These are phyloP conservation scores for Cryptosporidium meleagridis DNA, from an alignment of 169 alveolate genomes.

Conservation along the genomic window DNA sequence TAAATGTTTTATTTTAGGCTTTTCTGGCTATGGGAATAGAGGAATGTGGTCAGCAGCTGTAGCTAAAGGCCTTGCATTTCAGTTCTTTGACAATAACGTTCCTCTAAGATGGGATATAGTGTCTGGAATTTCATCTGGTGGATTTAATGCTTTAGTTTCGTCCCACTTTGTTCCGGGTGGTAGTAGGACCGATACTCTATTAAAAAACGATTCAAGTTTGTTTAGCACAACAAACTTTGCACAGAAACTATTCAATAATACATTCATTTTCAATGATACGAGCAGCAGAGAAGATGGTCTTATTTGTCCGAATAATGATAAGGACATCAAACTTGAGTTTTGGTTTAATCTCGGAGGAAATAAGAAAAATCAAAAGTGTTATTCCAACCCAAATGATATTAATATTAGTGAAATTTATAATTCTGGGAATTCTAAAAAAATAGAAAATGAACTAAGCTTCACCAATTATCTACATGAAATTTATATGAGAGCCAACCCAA, in stretches of 20 bases:
- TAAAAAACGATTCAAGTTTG: neutral
- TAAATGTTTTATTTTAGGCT: conserved; percentile 58
- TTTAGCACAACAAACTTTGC: neutral
- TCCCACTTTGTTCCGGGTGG: conserved; percentile 61
- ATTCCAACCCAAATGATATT: conserved; percentile 18
- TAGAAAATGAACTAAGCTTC: conserved; percentile 62
- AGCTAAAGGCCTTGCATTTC: conserved; percentile 69
- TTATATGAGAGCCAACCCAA: conserved; percentile 29
- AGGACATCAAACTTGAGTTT: conserved; percentile 51
- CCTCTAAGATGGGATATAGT: conserved; percentile 74
- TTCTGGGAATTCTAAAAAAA: neutral
- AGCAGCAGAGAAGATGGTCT: conserved; percentile 30
- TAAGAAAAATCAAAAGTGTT: conserved; percentile 10
- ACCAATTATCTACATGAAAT: conserved; percentile 43
- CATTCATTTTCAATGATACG: conserved; percentile 11
- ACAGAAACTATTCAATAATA: neutral
- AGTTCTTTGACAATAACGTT: conserved; percentile 55
- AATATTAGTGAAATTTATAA: neutral
- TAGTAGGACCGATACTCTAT: neutral
- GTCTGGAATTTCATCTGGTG: conserved; percentile 72
- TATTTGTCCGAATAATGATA: conserved; percentile 31
- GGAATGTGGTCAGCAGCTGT: conserved; percentile 75
- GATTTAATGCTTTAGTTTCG: conserved; percentile 48
- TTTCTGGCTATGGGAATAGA: conserved; percentile 65
- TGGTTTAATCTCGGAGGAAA: conserved; percentile 24